Conservation (phyloP, 805 yeast species). For the Metschnikowia anglica region DNA sequence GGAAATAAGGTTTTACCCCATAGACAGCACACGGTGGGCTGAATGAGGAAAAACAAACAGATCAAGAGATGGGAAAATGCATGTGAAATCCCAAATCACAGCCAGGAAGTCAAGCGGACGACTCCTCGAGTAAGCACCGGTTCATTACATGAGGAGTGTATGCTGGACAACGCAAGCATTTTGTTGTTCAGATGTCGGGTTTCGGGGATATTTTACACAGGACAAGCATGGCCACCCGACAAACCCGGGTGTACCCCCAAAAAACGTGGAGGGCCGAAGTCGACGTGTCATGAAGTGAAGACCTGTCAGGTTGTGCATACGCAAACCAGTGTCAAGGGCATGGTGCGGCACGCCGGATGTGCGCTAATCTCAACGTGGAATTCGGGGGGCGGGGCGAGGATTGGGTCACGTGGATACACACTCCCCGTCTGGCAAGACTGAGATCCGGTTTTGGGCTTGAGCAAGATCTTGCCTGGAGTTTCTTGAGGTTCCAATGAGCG, state of each 20-base stretch:
- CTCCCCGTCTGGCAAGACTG: no score
- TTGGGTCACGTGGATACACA: background rate
- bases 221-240: background rate
- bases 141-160: no score
- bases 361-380: constrained; percentile 5
- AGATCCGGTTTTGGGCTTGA: no score
- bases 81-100: no score
- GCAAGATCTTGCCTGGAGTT: no score
- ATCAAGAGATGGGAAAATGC: no score
- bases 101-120: no score
- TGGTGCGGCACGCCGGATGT: constrained; percentile 4
- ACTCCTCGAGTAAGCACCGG: no score
- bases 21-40: background rate
- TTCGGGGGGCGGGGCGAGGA: background rate
- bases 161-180: no score
- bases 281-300: constrained; percentile 2
- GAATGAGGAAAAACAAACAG: background rate
- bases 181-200: no score
- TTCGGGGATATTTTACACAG: no score
- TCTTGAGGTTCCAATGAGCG: no score
- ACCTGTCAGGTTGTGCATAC: constrained; percentile 10
- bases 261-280: background rate
- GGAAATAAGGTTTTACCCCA: background rate
- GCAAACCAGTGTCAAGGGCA: constrained; percentile 6
- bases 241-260: constrained; percentile 1